Base-by-base conservation (phyloP, 1,284 basidiomycete genomes). In the Tremellales sp. region DNA sequence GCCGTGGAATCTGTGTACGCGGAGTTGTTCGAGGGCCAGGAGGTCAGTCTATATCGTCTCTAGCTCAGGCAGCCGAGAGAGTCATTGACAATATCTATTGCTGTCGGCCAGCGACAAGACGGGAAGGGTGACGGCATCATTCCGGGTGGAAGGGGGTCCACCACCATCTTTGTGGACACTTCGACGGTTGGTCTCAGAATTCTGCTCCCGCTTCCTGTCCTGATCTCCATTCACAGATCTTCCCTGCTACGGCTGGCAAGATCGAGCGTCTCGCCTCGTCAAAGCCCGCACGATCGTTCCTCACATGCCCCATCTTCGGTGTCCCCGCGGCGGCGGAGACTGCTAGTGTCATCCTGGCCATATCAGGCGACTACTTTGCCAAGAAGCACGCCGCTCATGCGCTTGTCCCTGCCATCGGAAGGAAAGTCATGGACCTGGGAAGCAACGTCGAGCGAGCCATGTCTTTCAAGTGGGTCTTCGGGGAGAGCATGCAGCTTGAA, bases 261-360 rank as follows among this genome's bases (percentile, higher is more conserved):
- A 76, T 94, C 18, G 88, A 93, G 67, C 76, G 73, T 12, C 72
- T 85, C 27, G 76, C 90, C 37, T 80, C 83, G 1, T 70, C 77
- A 27, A 74, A 82, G 43, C 79, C 79, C 1, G 79, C 82, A 59
- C 77, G 81, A 37, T 79, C 79, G 58, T 81, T 90, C 62, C 78
- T 94, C 50, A 81, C 85, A 26, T 81, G 81, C 29, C 90, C 89
- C 4, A 84, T 91, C 8, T 88, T 93, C 54, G 90, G 88, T 10
- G 77, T 83, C 14, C 72, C 71, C 14, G 66, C 75, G 12, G 80
- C 78, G 18, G 90, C 90, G 0, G 81, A 83, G 25, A 77, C 76
- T 12, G 84, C 81, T 1, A 77, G 83, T 47, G 79, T 94, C 14
- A 66, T 93, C 35, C 77, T 90, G 45, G 79, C 84, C 40, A 84